phyloP scores from a whole-genome alignment of 768 basidiomycete species.

The Strobilomyces dryophilus region DNA sequence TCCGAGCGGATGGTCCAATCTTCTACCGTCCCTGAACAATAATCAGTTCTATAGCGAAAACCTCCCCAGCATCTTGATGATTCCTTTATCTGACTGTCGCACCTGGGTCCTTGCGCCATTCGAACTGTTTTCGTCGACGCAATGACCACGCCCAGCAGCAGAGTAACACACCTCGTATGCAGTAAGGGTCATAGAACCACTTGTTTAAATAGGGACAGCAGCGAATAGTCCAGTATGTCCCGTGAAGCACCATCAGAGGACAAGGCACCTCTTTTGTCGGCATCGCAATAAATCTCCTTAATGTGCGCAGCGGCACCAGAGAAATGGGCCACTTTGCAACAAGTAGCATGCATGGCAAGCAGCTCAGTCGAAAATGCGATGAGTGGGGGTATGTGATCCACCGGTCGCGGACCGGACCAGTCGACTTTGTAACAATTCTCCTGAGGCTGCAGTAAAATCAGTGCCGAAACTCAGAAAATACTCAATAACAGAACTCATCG shows the following conservation, averaged over 20 bases:
- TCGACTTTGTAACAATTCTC: slow-evolving; percentile 6
- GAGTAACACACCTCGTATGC: no score
- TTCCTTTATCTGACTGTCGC: no score
- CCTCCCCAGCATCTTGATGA: no score
- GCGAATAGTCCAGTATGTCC: not conserved
- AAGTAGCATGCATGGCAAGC: slow-evolving; percentile 19
- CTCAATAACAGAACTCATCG: not conserved
- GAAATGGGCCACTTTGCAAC: slow-evolving; percentile 21
- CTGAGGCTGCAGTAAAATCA: not conserved
- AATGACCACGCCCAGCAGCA: no score
- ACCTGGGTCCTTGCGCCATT: no score
- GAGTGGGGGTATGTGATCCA: not conserved
- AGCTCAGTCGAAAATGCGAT: slow-evolving; percentile 7
- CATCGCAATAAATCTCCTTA: slow-evolving; percentile 4
- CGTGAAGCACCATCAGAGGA: not conserved
- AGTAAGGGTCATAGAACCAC: no score
- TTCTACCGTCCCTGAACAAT: no score
- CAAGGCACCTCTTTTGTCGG: not conserved
- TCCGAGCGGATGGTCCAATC: no score
- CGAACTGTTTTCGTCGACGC: no score
- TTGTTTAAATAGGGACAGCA: not conserved
- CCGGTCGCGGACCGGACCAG: not conserved
- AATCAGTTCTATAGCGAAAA: no score
- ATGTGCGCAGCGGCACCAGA: slow-evolving; percentile 19
- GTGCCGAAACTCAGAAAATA: not conserved